Conservation (phyloP, 179 eudicot species). For the Carnegiea gigantea region DNA sequence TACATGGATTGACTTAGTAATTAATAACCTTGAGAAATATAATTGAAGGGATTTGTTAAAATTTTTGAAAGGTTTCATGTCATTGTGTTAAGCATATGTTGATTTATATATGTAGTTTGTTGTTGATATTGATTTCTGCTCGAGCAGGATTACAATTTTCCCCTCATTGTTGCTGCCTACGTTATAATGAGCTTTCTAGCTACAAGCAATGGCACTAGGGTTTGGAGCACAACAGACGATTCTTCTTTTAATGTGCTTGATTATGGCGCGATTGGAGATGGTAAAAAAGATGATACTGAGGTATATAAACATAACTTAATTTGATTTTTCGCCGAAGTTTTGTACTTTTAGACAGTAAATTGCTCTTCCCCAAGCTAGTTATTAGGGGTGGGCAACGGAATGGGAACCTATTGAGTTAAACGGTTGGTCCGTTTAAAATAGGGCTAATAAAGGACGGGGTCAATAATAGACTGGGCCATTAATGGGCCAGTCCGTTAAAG, state of each 20-base stretch:
- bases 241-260: constrained; percentile 2
- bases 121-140: not conserved
- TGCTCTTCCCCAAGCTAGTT: not conserved
- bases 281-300: not conserved
- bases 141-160: not conserved
- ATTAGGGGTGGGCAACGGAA: too few relatives aligned
- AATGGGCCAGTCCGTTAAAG: too few relatives aligned
- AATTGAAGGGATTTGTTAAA: too few relatives aligned
- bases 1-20: too few relatives aligned
- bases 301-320: not conserved
- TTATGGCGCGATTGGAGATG: constrained; percentile 8
- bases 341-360: not conserved
- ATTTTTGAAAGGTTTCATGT: not conserved
- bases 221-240: not conserved
- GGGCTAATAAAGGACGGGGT: too few relatives aligned
- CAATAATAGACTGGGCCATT: too few relatives aligned
- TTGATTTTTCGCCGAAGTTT: not conserved
- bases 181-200: not conserved
- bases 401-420: too few relatives aligned
- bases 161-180: not conserved
- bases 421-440: too few relatives aligned
- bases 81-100: not conserved
- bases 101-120: not conserved
- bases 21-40: too few relatives aligned
- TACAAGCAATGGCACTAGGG: not conserved